Evolutionary conservation across 2,329 filamentous ascomycete species (phyloP), one percentile per base, ranked within the genome.

Genomic region (Rhynchosporium graminicola): DNA sequence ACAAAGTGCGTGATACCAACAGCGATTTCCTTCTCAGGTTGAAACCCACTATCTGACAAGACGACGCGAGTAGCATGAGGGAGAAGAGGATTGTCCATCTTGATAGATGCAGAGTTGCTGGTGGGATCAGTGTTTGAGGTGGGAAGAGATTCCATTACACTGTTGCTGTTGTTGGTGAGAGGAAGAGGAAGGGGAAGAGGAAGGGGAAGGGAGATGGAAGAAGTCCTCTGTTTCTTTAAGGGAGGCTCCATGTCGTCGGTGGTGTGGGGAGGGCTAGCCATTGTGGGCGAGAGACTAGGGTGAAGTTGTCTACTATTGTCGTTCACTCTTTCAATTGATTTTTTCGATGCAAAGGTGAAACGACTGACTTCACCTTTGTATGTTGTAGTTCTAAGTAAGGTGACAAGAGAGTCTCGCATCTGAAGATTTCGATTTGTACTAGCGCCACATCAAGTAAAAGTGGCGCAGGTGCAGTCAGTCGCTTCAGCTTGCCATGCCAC

Each of bases 1-100:
- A 89, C 83, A 73, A 84, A 89, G 67, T 84, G 80, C 8, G 82
- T 83, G 67, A 91, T 90, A 33, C 88, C 88, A 60, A 83, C 81
- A 56, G 67, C 60, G 47, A 64, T 63, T 57, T 76, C 74, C 28
- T 57, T 57, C 13, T 48, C 51, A 48, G 59, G 63, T 56, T 65
- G 61, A 26, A 64, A 63, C n/a, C 60, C 59, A 52, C 20, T 47
- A 26, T 63, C 57, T 29, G 59, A 50, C 12, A 59, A 13, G 15
- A 60, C 36, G n/a, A 52, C n/a, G 6, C 50, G 51, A 42, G 60
- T 51, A 26, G 45, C n/a, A 2, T 33, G n/a, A 4, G 50, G 31
- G 2, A 52, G n/a, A 4, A 52, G 33, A 26, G 45, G 33, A 38
- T 59, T 38, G 20, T 66, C 56, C 65, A 67, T 69, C 10, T 59